phyloP scores from a whole-genome alignment of 441 rosid genomes.

The Melastoma candidum region DNA sequence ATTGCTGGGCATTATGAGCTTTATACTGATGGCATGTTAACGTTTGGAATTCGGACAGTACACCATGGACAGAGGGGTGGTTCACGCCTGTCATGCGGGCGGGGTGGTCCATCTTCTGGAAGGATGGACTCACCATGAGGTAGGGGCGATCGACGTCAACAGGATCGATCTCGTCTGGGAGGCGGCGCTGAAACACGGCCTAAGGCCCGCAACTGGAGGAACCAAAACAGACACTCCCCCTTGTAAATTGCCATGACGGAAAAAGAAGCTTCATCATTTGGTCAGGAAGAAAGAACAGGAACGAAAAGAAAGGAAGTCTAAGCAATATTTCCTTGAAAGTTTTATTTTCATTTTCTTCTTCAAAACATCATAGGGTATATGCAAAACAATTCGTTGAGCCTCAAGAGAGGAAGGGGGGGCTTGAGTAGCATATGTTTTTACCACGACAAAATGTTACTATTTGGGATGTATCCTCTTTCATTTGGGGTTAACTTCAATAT shows the following conservation, averaged over 20 bases:
- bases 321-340: too few species aligned
- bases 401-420: too few species aligned
- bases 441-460: too few species aligned
- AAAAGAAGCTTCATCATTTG: not conserved
- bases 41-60: constrained; percentile 37
- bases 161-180: constrained; percentile 87
- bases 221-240: constrained; percentile 7
- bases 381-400: too few species aligned
- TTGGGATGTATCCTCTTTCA: too few species aligned
- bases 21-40: not conserved
- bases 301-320: too few species aligned
- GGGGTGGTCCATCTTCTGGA: constrained; percentile 82
- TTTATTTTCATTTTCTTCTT: too few species aligned
- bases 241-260: not conserved
- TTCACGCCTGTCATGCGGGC: constrained; percentile 97
- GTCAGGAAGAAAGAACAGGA: too few species aligned
- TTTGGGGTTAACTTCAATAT: too few species aligned
- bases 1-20: too few species aligned
- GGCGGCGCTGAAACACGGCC: constrained; percentile 76
- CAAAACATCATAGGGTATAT: too few species aligned
- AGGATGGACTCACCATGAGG: constrained; percentile 93
- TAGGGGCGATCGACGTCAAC: constrained; percentile 79
- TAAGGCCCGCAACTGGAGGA: constrained; percentile 40
- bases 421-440: too few species aligned
- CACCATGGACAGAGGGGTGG: constrained; percentile 88